Evolutionary conservation across 306 rosid species (phyloP), one percentile per base, ranked within the genome.

Genomic region (Canavalia ensiformis): DNA sequence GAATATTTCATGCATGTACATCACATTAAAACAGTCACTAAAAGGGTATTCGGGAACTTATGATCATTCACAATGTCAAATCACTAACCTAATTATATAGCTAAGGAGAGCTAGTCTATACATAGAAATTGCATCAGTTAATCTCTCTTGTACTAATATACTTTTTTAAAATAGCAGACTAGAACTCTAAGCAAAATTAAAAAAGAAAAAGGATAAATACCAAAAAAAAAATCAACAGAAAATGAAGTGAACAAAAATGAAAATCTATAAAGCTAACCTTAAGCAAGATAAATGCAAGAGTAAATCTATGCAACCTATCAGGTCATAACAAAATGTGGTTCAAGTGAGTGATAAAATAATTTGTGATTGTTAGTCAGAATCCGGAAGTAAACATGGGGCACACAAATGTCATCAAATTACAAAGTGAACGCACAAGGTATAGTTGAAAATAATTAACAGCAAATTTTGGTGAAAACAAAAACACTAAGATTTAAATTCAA

Each of bases 401-500:
- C 81, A 60, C 47, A 39, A 7, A 41, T 42, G 55, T 66, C 74
- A 77, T 52, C 58, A 10, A 59, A 75, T 28, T 51, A 63, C 64
- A 64, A 62, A 5, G 30, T 7, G 18, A 55, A 76, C 72, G 45
- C 41, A 41, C 56, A 77, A 51, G n/a, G 29, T 4, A 31, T 28
- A 6, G 54, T 12, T 66, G 4, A 41, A 65, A 30, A 68, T 37
- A 11, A n/a, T 56, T 3, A n/a, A 8, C 35, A 13, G 34, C 0
- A 51, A 55, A 77, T 59, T 54, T 46, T 83, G 62, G 45, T 42
- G 45, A 42, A 37, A 66, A 18, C 25, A 18, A 74, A 5, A 60
- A 60, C 28, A 65, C 7, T 9, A 47, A 81, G 51, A 65, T 7
- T 55, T 5, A 66, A 6, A 63, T 3, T 59, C 10, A 74, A 7